A percentile compares a stretch with the other conserved stretches of the same genome.
phyloP scores from a whole-genome alignment of 2,329 filamentous ascomycete genomes.

The Microdochium bolleyi region DNA sequence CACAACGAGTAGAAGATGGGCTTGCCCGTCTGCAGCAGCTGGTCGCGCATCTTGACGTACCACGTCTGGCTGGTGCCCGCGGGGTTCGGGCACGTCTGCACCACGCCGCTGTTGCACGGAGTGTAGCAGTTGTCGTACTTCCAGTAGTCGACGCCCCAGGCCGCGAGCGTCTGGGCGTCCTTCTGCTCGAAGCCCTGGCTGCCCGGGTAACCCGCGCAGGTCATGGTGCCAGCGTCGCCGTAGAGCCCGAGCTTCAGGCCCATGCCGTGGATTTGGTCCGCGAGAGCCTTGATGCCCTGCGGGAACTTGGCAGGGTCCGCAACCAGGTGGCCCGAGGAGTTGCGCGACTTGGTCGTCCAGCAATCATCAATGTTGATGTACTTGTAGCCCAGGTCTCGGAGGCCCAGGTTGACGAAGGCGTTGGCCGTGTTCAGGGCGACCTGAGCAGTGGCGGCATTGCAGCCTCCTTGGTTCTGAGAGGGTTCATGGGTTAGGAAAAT shows the following conservation, averaged over 20 bases:
- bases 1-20: slow-evolving; percentile 44
- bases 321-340: slow-evolving; percentile 31
- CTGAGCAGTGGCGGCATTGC: neutral
- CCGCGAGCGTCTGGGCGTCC: slow-evolving; percentile 49
- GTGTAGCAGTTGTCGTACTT: slow-evolving; percentile 51
- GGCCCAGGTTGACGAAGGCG: slow-evolving; percentile 37
- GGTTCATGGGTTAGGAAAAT: neutral
- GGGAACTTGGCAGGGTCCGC: slow-evolving; percentile 46
- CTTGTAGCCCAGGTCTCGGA: slow-evolving; percentile 45
- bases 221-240: slow-evolving; percentile 40
- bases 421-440: slow-evolving; percentile 39
- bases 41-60: slow-evolving; percentile 43
- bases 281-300: slow-evolving; percentile 45
- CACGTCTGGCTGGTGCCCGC: slow-evolving; percentile 29
- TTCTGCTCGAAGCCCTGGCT: slow-evolving; percentile 47
- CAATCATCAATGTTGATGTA: slow-evolving; percentile 59
- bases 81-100: slow-evolving; percentile 17
- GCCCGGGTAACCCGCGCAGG: slow-evolving; percentile 49
- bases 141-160: slow-evolving; percentile 52
- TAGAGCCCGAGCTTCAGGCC: slow-evolving; percentile 59
- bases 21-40: slow-evolving; percentile 31
- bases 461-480: neutral
- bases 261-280: slow-evolving; percentile 43
- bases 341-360: slow-evolving; percentile 38
- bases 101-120: slow-evolving; percentile 25